A percentile compares a stretch with the other conserved stretches of the same genome.
These are phyloP conservation scores for Marvania coccoides DNA, from an alignment of 139 green algal species.

Conservation along the genomic window DNA sequence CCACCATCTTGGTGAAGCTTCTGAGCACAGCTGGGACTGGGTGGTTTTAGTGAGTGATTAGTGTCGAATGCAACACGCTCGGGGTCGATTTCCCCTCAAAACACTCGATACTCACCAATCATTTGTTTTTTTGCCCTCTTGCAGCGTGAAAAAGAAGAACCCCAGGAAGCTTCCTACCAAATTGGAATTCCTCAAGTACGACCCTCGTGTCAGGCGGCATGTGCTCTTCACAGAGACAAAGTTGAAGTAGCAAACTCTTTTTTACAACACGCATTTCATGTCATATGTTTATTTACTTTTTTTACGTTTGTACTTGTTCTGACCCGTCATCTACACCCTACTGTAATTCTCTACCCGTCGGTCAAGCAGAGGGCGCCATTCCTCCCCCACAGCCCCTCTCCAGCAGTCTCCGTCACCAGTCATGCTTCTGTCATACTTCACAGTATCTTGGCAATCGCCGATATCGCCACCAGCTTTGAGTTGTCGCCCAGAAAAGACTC, in stretches of 20 bases:
- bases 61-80: background rate
- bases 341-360: no score
- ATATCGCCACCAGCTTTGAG: background rate
- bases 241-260: constrained; percentile 32
- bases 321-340: no score
- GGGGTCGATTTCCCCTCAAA: background rate
- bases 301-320: no score
- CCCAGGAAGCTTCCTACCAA: constrained; percentile 51
- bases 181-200: constrained; percentile 73
- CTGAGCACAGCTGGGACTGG: constrained; percentile 68
- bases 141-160: constrained; percentile 75
- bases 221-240: constrained; percentile 78
- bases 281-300: background rate
- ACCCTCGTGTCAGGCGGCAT: constrained; percentile 58
- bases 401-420: background rate
- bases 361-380: background rate
- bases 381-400: background rate
- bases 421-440: background rate
- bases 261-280: background rate
- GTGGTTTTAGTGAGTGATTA: constrained; percentile 42
- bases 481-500: background rate
- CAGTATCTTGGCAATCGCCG: background rate
- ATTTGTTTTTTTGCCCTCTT: constrained; percentile 28
- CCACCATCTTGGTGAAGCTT: constrained; percentile 64
- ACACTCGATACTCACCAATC: background rate